Percentiles rank a stretch among this genome's conserved stretches.
Evolutionary conservation across 495 filamentous ascomycete species (phyloP).

Genomic region (Mytilinidion resinicola): DNA sequence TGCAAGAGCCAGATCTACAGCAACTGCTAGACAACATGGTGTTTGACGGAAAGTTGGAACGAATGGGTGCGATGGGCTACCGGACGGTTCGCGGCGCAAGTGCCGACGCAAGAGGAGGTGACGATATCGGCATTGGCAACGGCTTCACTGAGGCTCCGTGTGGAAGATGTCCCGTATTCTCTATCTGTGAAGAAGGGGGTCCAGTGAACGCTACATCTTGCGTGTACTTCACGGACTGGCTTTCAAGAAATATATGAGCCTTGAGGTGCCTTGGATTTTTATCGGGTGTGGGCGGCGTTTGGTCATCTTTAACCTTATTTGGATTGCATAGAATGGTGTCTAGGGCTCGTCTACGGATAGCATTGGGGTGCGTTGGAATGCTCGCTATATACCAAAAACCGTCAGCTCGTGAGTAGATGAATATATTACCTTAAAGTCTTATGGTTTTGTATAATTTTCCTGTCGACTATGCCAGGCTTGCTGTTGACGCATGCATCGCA

Average conservation of each 20-base stretch:
- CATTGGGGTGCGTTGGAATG: too few species aligned
- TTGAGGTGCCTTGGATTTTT: not conserved
- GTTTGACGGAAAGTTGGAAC: slow-evolving; percentile 71
- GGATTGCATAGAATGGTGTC: too few species aligned
- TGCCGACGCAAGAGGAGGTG: not conserved
- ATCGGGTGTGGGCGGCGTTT: too few species aligned
- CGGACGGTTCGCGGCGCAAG: not conserved
- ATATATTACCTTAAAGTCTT: too few species aligned
- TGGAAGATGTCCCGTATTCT: slow-evolving; percentile 89
- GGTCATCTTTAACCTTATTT: too few species aligned
- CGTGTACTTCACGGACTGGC: slow-evolving; percentile 83
- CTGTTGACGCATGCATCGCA: too few species aligned
- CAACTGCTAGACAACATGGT: slow-evolving; percentile 77
- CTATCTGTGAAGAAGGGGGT: slow-evolving; percentile 79
- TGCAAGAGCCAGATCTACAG: slow-evolving; percentile 62
- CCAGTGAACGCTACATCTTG: slow-evolving; percentile 84
- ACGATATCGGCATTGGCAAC: slow-evolving; percentile 38
- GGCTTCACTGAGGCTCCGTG: slow-evolving; percentile 86
- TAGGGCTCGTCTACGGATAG: too few species aligned
- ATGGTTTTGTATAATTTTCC: too few species aligned
- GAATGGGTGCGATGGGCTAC: slow-evolving; percentile 25
- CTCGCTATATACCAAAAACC: too few species aligned
- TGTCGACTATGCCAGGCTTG: too few species aligned
- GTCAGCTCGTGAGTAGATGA: too few species aligned
- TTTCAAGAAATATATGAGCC: slow-evolving; percentile 31